These are phyloP conservation scores for Dillenia turbinata DNA, from an alignment of 164 flowering plant species.

Conservation along the genomic window DNA sequence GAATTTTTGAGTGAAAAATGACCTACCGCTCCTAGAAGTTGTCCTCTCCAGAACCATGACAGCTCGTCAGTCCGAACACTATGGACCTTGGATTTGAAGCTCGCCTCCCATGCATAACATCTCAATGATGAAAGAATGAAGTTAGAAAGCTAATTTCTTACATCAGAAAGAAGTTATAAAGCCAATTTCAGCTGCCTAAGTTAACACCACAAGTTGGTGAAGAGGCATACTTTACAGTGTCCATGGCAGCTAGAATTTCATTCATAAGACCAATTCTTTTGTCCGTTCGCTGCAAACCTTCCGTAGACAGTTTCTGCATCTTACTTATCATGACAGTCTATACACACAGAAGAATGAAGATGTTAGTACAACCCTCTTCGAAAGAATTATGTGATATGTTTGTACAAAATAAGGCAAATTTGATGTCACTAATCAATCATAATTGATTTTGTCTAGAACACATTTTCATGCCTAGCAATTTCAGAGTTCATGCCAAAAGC, in stretches of 20 bases:
- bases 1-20: no score
- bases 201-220: neutral
- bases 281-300: constrained; percentile 95
- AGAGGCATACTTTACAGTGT: constrained; percentile 81
- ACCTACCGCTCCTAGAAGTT: constrained; percentile 75
- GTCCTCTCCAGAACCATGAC: constrained; percentile 86
- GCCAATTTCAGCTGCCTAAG: neutral
- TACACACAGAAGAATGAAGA: constrained; percentile 1
- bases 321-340: constrained; percentile 85
- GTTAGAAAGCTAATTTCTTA: no score
- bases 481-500: no score
- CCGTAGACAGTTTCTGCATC: constrained; percentile 84
- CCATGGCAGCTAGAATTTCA: constrained; percentile 99
- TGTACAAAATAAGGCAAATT: no score
- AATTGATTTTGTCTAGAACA: no score
- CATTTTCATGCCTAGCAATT: no score
- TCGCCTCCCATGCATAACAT: constrained; percentile 97
- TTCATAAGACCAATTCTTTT: constrained; percentile 97
- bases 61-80: constrained; percentile 70
- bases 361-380: no score
- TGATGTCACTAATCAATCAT: no score
- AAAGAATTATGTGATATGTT: no score
- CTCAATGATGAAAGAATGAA: constrained; percentile 30
- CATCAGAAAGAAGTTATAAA: no score
- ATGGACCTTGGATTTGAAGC: constrained; percentile 83